Evolutionary conservation across 2,329 filamentous ascomycete genomes (phyloP), one percentile per base, ranked within the genome.

Genomic region (Onygenales sp.): DNA sequence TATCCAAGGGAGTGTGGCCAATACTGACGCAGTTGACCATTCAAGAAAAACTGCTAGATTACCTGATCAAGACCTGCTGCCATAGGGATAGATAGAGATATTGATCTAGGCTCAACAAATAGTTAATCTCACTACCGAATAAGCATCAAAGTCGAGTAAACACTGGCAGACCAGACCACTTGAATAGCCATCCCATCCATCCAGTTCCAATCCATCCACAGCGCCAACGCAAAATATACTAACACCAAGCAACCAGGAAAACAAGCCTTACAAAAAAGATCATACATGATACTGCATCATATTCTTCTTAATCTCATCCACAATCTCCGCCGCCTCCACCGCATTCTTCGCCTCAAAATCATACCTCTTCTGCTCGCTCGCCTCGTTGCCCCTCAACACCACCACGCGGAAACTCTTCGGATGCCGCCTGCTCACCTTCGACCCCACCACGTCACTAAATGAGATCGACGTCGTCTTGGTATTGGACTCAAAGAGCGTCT

Each of bases 291-390:
- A 71, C 62, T 70, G 70, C 55, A 64, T 73, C 64, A 81, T 76
- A 47, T 80, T 81, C 63, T 74, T 80, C 68, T 79, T 80, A 45
- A 85, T 82, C 68, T 85, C 82, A 47, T 74, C 74, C 47, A 84
- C 81, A 65, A 85, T 84, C 62, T 81, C 79, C 52, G 75, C 70
- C 13, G 82, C 81, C 64, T 85, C 82, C 27, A 73, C 70, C 7
- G 73, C 70, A 57, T 72, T 82, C 50, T 72, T 71, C 43, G 81
- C 80, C 64, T 85, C 82, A 65, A 85, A 85, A 61, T 85, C 82
- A 66, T 85, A 85, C 57, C 82, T 66, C 67, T 85, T 85, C 59
- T 79, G 80, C 66, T 85, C 82, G 33, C 76, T 76, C 59, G 81
- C 77, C 65, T 85, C 82, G 46, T 78, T 76, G 58, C 81, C 77